Percentiles rank a stretch among this genome's conserved stretches.
phyloP scores from a whole-genome alignment of 164 flowering plant genomes.

The Macadamia integrifolia region DNA sequence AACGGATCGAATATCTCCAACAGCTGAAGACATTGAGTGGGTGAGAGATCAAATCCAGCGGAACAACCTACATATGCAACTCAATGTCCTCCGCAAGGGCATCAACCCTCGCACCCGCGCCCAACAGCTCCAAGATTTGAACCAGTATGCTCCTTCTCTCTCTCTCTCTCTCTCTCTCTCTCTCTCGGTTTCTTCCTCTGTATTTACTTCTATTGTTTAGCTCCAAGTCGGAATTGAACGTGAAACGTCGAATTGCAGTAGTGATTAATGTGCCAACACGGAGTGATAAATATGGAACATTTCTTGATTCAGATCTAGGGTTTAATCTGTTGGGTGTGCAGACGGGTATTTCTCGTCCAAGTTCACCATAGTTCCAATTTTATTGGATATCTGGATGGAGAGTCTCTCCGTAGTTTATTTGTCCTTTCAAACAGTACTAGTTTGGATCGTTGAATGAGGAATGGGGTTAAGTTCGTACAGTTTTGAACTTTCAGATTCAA shows the following conservation, averaged over 20 bases:
- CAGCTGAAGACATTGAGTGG: constrained; percentile 70
- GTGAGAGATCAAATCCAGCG: constrained; percentile 50
- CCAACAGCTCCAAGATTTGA: constrained; percentile 77
- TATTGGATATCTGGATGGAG: too few relatives aligned
- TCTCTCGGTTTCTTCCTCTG: constrained; percentile 1
- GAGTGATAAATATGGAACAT: too few relatives aligned
- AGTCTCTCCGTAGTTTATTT: too few relatives aligned
- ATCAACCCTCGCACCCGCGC: constrained; percentile 87
- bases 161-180: constrained; percentile 6
- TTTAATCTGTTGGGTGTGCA: too few relatives aligned
- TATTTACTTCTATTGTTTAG: background rate
- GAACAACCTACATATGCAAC: constrained; percentile 62
- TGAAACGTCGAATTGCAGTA: background rate
- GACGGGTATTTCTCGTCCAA: too few relatives aligned
- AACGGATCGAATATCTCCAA: constrained; percentile 32
- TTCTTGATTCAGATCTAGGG: too few relatives aligned
- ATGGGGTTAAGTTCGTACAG: background rate
- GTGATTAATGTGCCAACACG: background rate
- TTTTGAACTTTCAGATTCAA: constrained; percentile 47
- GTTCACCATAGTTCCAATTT: too few relatives aligned
- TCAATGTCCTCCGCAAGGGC: constrained; percentile 75
- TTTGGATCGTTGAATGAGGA: background rate
- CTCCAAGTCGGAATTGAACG: background rate
- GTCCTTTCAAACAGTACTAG: background rate
- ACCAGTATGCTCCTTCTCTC: constrained; percentile 28